Evolutionary conservation across 805 yeast species (phyloP).

Genomic region (Hanseniaspora valbyensis): DNA sequence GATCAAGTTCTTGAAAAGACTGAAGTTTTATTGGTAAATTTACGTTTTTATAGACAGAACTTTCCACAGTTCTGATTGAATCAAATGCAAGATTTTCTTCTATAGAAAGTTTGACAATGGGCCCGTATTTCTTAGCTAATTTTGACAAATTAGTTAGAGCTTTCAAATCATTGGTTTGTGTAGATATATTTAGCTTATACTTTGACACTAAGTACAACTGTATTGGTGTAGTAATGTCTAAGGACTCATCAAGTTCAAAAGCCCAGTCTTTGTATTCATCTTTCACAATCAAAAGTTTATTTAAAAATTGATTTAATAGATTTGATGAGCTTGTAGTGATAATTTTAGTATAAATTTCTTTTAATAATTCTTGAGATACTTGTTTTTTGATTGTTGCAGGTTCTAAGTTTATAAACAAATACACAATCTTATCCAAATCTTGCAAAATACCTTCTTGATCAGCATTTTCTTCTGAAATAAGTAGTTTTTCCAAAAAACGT

Average conservation of each 20-base stretch:
- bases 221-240: constrained; percentile 13
- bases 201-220: constrained; percentile 5
- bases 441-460: constrained; percentile 26
- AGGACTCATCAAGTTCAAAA: neutral
- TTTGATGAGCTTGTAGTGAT: constrained; percentile 18
- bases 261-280: neutral
- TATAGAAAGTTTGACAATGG: neutral
- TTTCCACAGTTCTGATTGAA: neutral
- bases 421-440: constrained; percentile 23
- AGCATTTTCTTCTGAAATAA: constrained; percentile 31
- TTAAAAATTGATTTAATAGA: constrained; percentile 17
- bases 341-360: constrained; percentile 17
- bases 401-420: constrained; percentile 21
- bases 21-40: neutral
- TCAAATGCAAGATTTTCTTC: neutral
- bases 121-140: constrained; percentile 10
- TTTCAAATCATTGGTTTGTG: constrained; percentile 11
- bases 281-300: constrained; percentile 5
- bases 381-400: constrained; percentile 13
- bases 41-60: neutral
- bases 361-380: constrained; percentile 12
- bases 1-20: neutral
- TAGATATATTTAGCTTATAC: neutral
- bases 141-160: constrained; percentile 7
- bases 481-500: constrained; percentile 30